A percentile compares a stretch with the other conserved stretches of the same genome.
Evolutionary conservation across 2,329 filamentous ascomycete species (phyloP).

Genomic region (Alternaria brassicicola): DNA sequence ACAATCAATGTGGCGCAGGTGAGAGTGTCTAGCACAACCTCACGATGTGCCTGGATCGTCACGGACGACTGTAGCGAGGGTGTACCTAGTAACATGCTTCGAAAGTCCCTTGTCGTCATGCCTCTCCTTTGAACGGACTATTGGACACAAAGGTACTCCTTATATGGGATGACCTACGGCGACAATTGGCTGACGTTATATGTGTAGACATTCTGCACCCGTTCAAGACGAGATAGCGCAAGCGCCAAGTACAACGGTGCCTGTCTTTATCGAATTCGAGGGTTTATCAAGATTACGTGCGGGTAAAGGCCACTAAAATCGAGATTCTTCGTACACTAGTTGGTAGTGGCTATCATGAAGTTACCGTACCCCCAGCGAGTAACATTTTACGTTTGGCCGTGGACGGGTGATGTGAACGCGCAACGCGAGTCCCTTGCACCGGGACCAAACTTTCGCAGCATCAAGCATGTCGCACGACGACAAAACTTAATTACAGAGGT

Average conservation of each 20-base stretch:
- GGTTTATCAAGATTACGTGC: background rate
- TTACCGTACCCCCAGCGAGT: background rate
- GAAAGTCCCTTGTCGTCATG: background rate
- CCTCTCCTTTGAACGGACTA: background rate
- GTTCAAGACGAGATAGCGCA: background rate
- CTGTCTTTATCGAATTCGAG: background rate
- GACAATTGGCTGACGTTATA: background rate
- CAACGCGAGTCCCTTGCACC: slow-evolving; percentile 1
- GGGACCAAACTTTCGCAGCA: background rate
- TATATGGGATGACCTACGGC: background rate
- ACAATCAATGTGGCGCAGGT: background rate
- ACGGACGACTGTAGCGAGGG: background rate
- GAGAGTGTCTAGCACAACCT: background rate
- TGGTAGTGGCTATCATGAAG: background rate
- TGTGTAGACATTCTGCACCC: background rate
- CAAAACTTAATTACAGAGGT: background rate
- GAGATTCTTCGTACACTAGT: background rate
- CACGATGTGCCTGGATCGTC: background rate
- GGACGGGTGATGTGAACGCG: background rate
- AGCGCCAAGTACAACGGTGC: background rate
- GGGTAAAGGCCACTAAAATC: background rate
- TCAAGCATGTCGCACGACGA: background rate
- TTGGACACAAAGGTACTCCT: background rate
- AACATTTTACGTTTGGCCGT: background rate
- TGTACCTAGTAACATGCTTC: background rate